Evolutionary conservation across 1,139 yeast species (phyloP), one percentile per base, ranked within the genome.

Genomic region (Pichia sp.): DNA sequence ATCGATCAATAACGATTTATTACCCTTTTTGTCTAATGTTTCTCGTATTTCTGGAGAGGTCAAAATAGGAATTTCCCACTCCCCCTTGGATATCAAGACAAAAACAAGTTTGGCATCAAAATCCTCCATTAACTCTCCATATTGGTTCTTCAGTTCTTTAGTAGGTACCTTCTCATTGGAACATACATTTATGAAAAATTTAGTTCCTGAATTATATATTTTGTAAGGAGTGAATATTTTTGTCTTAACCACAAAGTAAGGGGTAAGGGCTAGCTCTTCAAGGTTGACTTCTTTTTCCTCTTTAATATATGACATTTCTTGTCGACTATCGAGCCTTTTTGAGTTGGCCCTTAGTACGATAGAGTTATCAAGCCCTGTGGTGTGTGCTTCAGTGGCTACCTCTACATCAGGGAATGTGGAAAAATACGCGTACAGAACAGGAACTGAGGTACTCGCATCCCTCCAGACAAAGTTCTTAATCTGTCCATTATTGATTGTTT

Each of bases 11-110:
- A 79, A 72, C 41, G 90, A 81, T 16, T 74, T 70, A 8, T 73
- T 72, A 0, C 95, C 95, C 63, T 84, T 83, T 67, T 89, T 89
- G 65, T 90, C 97, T 16, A 60, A 68, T 44, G 79, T 84, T 10
- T 64, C 62, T 16, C 84, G 67, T 55, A 78, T 70, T 54, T 78
- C 79, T 0, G 75, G 72, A 0, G 92, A 82, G 0, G 88, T 80
- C 0, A 87, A 78, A 8, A 90, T 81, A 0, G 97, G 97, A 3
- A 90, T 85, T 58, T 87, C 92, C 96, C 96, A 90, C 64, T 84
- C 76, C 62, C 85, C 84, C 45, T 83, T 82, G 67, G 84, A 81
- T 31, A 88, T 85, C 54, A 82, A 69, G 1, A 87, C 84, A 62
- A 84, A 84, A 6, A 88, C 82, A 2, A 75, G 69, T 36, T 72